Evolutionary conservation across 1,139 yeast species (phyloP).

Genomic region (Suhomyces wounanorum): DNA sequence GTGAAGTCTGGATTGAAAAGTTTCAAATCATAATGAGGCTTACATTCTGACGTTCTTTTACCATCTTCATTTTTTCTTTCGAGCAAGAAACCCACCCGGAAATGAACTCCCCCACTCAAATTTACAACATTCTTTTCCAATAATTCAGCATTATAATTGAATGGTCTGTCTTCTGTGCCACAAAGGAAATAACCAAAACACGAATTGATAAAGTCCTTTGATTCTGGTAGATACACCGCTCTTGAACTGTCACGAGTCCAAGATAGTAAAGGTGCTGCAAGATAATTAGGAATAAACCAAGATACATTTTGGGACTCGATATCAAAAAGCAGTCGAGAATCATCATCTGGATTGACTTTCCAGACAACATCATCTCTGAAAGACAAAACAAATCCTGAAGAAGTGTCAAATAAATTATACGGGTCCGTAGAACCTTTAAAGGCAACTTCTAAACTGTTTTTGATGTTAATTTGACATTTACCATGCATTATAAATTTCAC

Average conservation of each 20-base stretch:
- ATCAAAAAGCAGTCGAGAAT: constrained; percentile 40
- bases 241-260: constrained; percentile 59
- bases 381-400: constrained; percentile 45
- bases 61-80: constrained; percentile 45
- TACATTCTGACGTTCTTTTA: constrained; percentile 52
- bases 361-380: constrained; percentile 42
- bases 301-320: constrained; percentile 39
- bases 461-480: constrained; percentile 32
- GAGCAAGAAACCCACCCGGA: constrained; percentile 60
- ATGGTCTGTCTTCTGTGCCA: constrained; percentile 12
- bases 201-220: constrained; percentile 44
- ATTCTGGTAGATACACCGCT: constrained; percentile 47
- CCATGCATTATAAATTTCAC: constrained; percentile 53
- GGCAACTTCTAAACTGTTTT: constrained; percentile 55
- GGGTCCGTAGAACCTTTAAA: constrained; percentile 52
- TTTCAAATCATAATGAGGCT: constrained; percentile 71
- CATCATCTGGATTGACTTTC: constrained; percentile 44
- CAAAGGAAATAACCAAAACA: constrained; percentile 56
- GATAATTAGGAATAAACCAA: constrained; percentile 61
- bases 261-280: constrained; percentile 56
- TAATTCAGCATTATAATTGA: constrained; percentile 14
- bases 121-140: constrained; percentile 57
- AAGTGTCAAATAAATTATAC: constrained; percentile 39
- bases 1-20: constrained; percentile 66
- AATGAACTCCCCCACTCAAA: constrained; percentile 61